Evolutionary conservation across 352 stramenopile genomes (phyloP), one percentile per base, ranked within the genome.

Genomic region (Globisporangium nodosum): DNA sequence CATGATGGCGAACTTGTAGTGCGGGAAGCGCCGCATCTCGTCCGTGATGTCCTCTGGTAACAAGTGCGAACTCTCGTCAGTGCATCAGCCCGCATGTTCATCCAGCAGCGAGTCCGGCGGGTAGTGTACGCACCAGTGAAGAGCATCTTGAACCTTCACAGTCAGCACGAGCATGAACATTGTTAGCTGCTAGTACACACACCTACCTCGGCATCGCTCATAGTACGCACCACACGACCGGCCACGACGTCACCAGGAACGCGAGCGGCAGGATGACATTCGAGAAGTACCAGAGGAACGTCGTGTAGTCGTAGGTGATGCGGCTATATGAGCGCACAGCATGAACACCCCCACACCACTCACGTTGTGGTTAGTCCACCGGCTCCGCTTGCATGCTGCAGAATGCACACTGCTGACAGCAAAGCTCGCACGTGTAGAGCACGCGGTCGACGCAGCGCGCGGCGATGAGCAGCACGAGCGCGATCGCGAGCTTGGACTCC

Each of bases 1-100:
- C 84, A 95, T 93, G 61, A 94, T 79, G 51, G 77, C 71, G 69
- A 87, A 92, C 62, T 94, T 95, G 73, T 92, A 91, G 66, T 94
- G 81, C 24, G 85, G 85, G 63, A 93, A 93, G 33, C 73, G 58
- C 2, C 78, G 76, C 84, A 94, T 96, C 49, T 91, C 83, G 18
- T 60, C 58, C 54, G 86, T 92, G 64, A 94, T 94, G 64, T 93
- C 79, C 62, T 93, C 81, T 85, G 53, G 64, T 43, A 15, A 27
- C 15, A 52, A 5, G 56, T 49, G 9, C 7, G 12, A 49, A 37
- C 47, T 49, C 18, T 4, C n/a, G 15, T 27, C 52, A 35, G 2
- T 8, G 24, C 33, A 13, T 51, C 18, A 13, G 4, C 56, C n/a
- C 45, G 56, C 33, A 61, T 43, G 16, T 46, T 46, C 40, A 20